Base-by-base conservation (phyloP, 148 eudicot genomes). In the Bassia scoparia region DNA sequence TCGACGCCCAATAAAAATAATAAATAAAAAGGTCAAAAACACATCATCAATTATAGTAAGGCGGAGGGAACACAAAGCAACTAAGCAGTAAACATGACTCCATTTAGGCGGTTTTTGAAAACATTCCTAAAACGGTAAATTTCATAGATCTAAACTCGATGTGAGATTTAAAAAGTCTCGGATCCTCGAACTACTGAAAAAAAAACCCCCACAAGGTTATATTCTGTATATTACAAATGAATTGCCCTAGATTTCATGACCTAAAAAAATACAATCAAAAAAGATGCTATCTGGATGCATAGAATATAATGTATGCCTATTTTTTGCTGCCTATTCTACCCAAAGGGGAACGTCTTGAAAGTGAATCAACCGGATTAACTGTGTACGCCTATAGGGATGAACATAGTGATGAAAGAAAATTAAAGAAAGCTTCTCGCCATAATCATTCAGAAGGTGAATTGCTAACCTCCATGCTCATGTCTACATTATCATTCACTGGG, bases 381-480 rank as follows among this genome's bases (percentile, higher is more conserved):
- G 81, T 14, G 84, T 49, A 49, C 79, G 84, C 17, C 87, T 46
- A 81, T 81, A 77, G 82, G 59, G 82, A 87, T 41, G n/a, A 85
- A 73, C 77, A 84, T 82, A 0, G 84, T 67, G 84, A 79, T 77
- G 46, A 41, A 41, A 87, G n/a, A n/a, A n/a, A n/a, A n/a, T 70
- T 63, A 87, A 66, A 33, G 88, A 82, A 44, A n/a, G 86, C 85
- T 81, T 85, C 90, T 81, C 90, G 33, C 90, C 7, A 62, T 82
- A n/a, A 37, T 61, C 60, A 67, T 64, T 85, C 86, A 43, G 67
- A 38, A 61, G 78, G 74, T 54, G 78, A 29, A 73, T n/a, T 79
- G 75, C 58, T 73, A 69, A n/a, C 82, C 76, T 67, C 73, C 78
- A 49, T 70, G 68, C 64, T 72, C 76, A 52, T 37, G 58, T 7